Evolutionary conservation across 495 filamentous ascomycete genomes (phyloP).

Genomic region (Tuber indicum): DNA sequence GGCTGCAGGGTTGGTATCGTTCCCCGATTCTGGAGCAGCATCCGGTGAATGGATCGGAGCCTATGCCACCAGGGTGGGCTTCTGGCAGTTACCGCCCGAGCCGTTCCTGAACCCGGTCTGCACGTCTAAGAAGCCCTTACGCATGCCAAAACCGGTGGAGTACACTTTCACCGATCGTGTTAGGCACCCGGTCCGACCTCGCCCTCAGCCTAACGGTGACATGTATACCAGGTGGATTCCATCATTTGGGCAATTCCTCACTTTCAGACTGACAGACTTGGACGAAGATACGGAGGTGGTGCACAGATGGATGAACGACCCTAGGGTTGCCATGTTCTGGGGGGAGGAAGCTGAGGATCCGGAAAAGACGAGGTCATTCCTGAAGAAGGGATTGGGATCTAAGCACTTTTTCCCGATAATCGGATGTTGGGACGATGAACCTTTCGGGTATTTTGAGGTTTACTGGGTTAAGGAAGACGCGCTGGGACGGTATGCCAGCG

Average conservation of each 20-base stretch:
- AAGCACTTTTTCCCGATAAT: conserved; percentile 83
- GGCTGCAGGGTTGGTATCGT: conserved; percentile 28
- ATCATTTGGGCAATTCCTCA: conserved; percentile 73
- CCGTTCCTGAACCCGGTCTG: conserved; percentile 55
- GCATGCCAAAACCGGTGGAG: conserved; percentile 24
- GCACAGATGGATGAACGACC: conserved; percentile 83
- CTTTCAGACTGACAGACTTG: conserved; percentile 62
- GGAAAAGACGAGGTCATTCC: conserved; percentile 60
- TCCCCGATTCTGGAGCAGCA: conserved; percentile 14
- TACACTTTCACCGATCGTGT: conserved; percentile 66
- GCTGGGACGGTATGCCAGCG: conserved; percentile 51
- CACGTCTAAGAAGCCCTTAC: not conserved
- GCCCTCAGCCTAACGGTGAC: conserved; percentile 78
- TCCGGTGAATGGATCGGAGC: conserved; percentile 11
- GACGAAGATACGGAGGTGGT: conserved; percentile 63
- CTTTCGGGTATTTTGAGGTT: conserved; percentile 95
- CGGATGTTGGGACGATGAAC: conserved; percentile 71
- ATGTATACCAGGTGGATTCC: conserved; percentile 87
- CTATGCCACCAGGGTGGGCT: conserved; percentile 54
- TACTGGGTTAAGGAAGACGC: conserved; percentile 97
- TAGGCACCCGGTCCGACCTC: conserved; percentile 81
- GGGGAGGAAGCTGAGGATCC: conserved; percentile 58
- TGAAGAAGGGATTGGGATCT: conserved; percentile 56
- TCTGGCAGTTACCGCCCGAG: conserved; percentile 87
- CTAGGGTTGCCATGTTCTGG: conserved; percentile 78